phyloP scores from a whole-genome alignment of 345 rosid genomes.

The Eucalyptus lansdowneana region DNA sequence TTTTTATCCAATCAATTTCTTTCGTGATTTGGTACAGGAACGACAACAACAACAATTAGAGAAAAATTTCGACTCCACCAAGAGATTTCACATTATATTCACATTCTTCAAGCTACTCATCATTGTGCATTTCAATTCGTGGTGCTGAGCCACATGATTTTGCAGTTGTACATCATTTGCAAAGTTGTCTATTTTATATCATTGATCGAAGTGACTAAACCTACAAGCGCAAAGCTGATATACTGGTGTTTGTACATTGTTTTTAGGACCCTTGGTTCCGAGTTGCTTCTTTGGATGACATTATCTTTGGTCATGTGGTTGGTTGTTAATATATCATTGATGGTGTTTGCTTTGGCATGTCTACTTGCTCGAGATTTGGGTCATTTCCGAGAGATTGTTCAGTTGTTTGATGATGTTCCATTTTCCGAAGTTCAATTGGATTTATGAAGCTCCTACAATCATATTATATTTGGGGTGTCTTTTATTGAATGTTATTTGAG shows the following conservation, averaged over 20 bases:
- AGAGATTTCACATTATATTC: too few relatives aligned
- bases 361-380: neutral
- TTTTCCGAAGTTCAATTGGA: neutral
- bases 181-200: rapidly evolving
- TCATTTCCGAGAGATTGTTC: rapidly evolving
- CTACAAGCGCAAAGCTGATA: rapidly evolving
- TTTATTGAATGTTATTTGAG: neutral
- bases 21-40: too few relatives aligned
- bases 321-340: too few relatives aligned
- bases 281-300: too few relatives aligned
- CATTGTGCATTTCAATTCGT: rapidly evolving
- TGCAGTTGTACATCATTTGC: too few relatives aligned
- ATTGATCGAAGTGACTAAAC: too few relatives aligned
- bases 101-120: neutral
- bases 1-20: too few relatives aligned
- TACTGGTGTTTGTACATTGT: too few relatives aligned
- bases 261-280: too few relatives aligned
- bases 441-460: neutral
- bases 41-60: rapidly evolving
- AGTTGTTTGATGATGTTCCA: rapidly evolving
- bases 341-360: neutral
- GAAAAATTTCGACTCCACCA: rapidly evolving
- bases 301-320: too few relatives aligned
- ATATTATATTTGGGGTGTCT: neutral
- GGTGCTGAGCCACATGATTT: rapidly evolving